Evolutionary conservation across 768 basidiomycete genomes (phyloP).

Genomic region (Saitozyma sp.): DNA sequence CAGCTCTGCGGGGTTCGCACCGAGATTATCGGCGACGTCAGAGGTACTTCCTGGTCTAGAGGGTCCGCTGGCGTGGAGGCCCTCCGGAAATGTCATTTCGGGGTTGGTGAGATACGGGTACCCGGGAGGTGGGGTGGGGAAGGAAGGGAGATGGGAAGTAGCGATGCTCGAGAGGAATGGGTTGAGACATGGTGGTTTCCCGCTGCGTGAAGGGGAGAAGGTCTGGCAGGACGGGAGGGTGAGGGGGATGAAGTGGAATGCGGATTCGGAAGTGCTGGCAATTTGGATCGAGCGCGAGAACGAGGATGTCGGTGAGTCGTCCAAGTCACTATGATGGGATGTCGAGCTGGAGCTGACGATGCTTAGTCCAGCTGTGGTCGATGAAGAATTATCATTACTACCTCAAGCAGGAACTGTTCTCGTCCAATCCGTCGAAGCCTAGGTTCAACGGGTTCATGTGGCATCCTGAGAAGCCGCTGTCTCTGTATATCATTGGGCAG

Average conservation of each 20-base stretch:
- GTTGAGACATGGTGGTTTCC: slow-evolving; percentile 84
- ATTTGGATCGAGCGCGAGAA: slow-evolving; percentile 74
- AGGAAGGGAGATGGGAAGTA: slow-evolving; percentile 69
- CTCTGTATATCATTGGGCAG: slow-evolving; percentile 66
- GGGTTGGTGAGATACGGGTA: slow-evolving; percentile 75
- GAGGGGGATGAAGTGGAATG: slow-evolving; percentile 78
- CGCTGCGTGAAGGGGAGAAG: slow-evolving; percentile 56
- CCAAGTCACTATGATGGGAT: too few relatives aligned
- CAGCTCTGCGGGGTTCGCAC: slow-evolving; percentile 57
- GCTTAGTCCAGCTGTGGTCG: slow-evolving; percentile 86
- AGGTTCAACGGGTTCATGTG: slow-evolving; percentile 75
- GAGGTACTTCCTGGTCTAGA: slow-evolving; percentile 82
- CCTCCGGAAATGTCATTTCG: slow-evolving; percentile 82
- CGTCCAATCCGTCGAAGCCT: slow-evolving; percentile 3
- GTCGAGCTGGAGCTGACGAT: not conserved
- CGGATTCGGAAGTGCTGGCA: slow-evolving; percentile 79
- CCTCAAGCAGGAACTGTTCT: slow-evolving; percentile 79
- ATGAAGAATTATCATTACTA: slow-evolving; percentile 97
- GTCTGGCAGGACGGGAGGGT: slow-evolving; percentile 57
- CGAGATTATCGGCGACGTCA: slow-evolving; percentile 72
- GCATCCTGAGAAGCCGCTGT: slow-evolving; percentile 79
- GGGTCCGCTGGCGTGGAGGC: slow-evolving; percentile 76
- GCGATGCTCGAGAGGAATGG: slow-evolving; percentile 97
- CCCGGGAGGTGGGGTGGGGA: slow-evolving; percentile 64
- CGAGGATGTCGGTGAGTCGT: slow-evolving; percentile 69